These are phyloP conservation scores for Castanospermum australe DNA, from an alignment of 306 rosid genomes.

Conservation along the genomic window DNA sequence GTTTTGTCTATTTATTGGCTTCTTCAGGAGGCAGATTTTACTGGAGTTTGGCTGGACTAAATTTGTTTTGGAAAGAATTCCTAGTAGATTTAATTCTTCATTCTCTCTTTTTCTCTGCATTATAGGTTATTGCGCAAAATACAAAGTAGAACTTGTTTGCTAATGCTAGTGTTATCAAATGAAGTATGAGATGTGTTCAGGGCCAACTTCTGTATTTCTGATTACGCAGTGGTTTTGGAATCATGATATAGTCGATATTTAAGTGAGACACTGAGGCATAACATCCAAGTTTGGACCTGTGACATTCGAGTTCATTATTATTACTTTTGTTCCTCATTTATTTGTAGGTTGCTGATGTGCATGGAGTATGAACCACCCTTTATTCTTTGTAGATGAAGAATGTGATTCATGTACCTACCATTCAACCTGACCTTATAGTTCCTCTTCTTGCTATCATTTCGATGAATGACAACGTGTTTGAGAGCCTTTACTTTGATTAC, in stretches of 20 bases:
- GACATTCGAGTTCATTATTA: not conserved
- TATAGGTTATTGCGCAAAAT: not conserved
- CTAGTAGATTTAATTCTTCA: not conserved
- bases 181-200: not conserved
- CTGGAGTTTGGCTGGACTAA: not conserved
- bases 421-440: not conserved
- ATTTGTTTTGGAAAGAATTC: not conserved
- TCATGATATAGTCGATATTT: not conserved
- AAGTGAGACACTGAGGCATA: no score
- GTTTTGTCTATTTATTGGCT: slow-evolving; percentile 9
- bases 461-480: not conserved
- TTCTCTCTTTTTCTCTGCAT: not conserved
- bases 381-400: not conserved
- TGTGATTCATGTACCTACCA: not conserved
- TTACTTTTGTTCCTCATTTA: not conserved
- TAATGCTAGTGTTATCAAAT: not conserved
- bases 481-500: not conserved
- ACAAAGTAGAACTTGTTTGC: not conserved
- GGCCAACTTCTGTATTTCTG: slow-evolving; percentile 3
- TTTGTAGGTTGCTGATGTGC: not conserved
- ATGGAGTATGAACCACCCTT: not conserved
- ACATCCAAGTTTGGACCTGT: not conserved
- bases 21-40: not conserved
- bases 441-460: not conserved
- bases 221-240: not conserved